Conservation (phyloP, 1,284 basidiomycete species). For the Malassezia globosa region DNA sequence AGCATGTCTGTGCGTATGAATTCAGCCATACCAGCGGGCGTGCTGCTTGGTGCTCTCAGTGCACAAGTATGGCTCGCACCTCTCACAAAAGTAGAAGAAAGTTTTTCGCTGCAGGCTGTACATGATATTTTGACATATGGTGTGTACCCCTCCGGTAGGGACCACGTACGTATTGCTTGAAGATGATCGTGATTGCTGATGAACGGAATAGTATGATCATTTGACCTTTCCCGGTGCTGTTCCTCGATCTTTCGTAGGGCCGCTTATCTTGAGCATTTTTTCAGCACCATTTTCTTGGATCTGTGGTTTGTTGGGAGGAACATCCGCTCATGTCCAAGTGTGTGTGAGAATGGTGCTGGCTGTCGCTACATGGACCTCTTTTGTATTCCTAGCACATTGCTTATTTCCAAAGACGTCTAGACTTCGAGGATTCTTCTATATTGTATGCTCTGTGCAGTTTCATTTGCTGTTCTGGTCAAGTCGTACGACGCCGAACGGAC, state of each 20-base stretch:
- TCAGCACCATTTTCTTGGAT: constrained; percentile 32
- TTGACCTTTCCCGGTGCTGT: constrained; percentile 76
- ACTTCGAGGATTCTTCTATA: constrained; percentile 47
- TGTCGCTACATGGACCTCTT: constrained; percentile 56
- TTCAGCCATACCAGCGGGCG: too few species aligned
- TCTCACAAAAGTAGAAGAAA: constrained; percentile 93
- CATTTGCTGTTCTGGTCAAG: constrained; percentile 87
- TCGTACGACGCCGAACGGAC: constrained; percentile 85
- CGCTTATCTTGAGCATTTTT: constrained; percentile 45
- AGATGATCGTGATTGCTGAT: not conserved
- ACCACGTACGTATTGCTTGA: not conserved
- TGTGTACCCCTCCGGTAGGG: constrained; percentile 47
- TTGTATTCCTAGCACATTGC: constrained; percentile 54
- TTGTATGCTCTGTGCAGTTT: constrained; percentile 70
- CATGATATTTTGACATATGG: constrained; percentile 79
- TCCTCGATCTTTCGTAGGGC: constrained; percentile 73
- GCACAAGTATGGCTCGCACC: constrained; percentile 50
- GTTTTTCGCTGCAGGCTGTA: constrained; percentile 81
- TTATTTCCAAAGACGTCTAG: constrained; percentile 1
- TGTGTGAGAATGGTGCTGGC: constrained; percentile 65
- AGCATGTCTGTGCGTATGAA: too few species aligned
- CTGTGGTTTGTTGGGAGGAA: constrained; percentile 50
- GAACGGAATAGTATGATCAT: constrained; percentile 66
- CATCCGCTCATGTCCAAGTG: constrained; percentile 57
- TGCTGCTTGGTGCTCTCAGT: not conserved